A percentile compares a stretch with the other conserved stretches of the same genome.
Conservation (phyloP, 495 filamentous ascomycete species). For the Xylaria cubensis region DNA sequence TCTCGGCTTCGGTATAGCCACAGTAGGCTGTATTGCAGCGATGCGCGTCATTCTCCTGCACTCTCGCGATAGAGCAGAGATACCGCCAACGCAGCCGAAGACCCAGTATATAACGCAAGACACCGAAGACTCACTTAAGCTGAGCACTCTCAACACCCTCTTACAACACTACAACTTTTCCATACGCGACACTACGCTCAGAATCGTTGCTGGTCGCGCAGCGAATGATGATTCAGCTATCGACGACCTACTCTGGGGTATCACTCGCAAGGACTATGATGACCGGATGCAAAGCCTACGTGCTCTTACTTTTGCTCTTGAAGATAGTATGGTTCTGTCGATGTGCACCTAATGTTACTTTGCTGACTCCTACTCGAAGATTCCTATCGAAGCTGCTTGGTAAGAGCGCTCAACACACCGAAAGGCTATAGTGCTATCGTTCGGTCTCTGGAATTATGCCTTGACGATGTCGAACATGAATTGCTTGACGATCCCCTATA, state of each 20-base stretch:
- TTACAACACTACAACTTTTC: conserved; percentile 59
- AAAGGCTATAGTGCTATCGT: conserved; percentile 59
- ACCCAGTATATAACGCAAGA: conserved; percentile 65
- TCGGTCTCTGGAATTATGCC: conserved; percentile 55
- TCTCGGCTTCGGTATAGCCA: conserved; percentile 47
- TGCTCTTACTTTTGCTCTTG: conserved; percentile 52
- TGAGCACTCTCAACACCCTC: conserved; percentile 57
- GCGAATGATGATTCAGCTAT: conserved; percentile 52
- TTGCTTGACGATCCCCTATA: conserved; percentile 52
- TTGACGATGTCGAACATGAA: conserved; percentile 57
- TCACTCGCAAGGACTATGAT: conserved; percentile 58
- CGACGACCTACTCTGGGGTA: conserved; percentile 54
- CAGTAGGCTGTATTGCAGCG: conserved; percentile 43
- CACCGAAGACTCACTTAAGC: conserved; percentile 62
- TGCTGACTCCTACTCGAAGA: conserved; percentile 30
- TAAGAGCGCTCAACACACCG: conserved; percentile 43
- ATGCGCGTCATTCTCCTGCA: conserved; percentile 50
- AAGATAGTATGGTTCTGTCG: conserved; percentile 40
- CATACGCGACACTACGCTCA: conserved; percentile 59
- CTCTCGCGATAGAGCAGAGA: conserved; percentile 55
- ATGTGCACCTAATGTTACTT: background rate
- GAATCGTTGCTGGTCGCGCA: conserved; percentile 60
- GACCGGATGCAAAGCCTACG: conserved; percentile 56
- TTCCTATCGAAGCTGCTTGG: conserved; percentile 33
- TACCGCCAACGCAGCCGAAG: conserved; percentile 57